These are phyloP conservation scores for Arachnomyces sp. DNA, from an alignment of 2,329 filamentous ascomycete species.

Conservation along the genomic window DNA sequence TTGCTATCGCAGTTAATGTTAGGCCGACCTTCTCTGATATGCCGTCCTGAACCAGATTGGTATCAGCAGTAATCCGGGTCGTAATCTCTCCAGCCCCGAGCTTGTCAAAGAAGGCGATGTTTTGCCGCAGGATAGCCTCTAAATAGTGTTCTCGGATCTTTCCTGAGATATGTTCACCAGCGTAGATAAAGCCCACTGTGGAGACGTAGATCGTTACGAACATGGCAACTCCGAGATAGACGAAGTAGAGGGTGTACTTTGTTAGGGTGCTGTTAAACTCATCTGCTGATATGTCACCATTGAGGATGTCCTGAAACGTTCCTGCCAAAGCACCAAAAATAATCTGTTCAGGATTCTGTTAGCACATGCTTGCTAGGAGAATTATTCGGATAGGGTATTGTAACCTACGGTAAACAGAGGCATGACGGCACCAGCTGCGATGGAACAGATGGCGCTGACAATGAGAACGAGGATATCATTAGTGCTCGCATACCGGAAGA, in stretches of 20 bases:
- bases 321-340: conserved; percentile 71
- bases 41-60: conserved; percentile 86
- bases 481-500: conserved; percentile 64
- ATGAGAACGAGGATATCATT: conserved; percentile 58
- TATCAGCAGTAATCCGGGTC: conserved; percentile 88
- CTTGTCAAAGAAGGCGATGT: conserved; percentile 90
- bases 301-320: conserved; percentile 60
- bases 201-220: conserved; percentile 71
- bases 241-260: conserved; percentile 67
- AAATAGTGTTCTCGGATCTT: conserved; percentile 81
- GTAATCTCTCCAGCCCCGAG: conserved; percentile 89
- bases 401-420: conserved; percentile 65
- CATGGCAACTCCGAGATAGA: conserved; percentile 76
- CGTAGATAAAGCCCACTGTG: conserved; percentile 86
- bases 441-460: conserved; percentile 56
- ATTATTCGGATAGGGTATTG: not conserved
- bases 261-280: conserved; percentile 56
- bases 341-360: conserved; percentile 25
- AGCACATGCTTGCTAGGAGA: no score
- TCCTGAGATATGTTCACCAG: conserved; percentile 68
- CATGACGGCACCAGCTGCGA: conserved; percentile 65
- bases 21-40: conserved; percentile 84
- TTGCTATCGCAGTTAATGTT: conserved; percentile 66
- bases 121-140: conserved; percentile 73
- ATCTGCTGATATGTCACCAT: conserved; percentile 39